A percentile compares a stretch with the other conserved stretches of the same genome.
These are phyloP conservation scores for Cystobasidium ongulense DNA, from an alignment of 768 basidiomycete species.

Conservation along the genomic window DNA sequence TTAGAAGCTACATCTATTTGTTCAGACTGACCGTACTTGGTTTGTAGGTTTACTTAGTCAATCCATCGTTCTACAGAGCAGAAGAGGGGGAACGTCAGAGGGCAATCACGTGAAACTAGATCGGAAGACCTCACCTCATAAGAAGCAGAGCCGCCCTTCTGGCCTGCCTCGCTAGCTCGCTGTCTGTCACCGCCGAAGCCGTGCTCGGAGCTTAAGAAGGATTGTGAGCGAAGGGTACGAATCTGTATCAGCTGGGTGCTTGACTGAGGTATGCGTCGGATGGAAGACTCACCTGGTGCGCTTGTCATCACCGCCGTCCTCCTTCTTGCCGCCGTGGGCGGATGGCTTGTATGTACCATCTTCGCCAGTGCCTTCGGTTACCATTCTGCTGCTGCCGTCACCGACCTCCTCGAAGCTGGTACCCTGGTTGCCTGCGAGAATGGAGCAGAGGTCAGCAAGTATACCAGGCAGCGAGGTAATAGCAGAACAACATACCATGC, in stretches of 20 bases:
- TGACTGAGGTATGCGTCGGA: no score
- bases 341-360: constrained; percentile 43
- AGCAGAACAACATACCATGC: neutral
- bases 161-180: constrained; percentile 32
- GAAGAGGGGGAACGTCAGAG: neutral
- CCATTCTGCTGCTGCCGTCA: constrained; percentile 16
- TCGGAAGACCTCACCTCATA: neutral
- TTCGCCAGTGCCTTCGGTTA: constrained; percentile 10
- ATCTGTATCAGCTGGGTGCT: neutral
- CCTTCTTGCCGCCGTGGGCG: constrained; percentile 45
- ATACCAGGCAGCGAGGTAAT: neutral
- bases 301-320: constrained; percentile 45
- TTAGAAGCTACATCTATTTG: no score
- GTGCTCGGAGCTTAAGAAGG: constrained; percentile 41
- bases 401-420: constrained; percentile 11
- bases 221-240: neutral
- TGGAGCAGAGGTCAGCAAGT: neutral
- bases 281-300: constrained; percentile 35
- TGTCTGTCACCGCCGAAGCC: constrained; percentile 45
- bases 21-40: no score
- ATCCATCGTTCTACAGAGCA: neutral
- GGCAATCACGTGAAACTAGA: neutral
- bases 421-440: constrained; percentile 10
- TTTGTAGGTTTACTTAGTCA: neutral
- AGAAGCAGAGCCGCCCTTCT: constrained; percentile 29